A percentile compares a stretch with the other conserved stretches of the same genome.
Evolutionary conservation across 176 grass and related monocot genomes (phyloP).

Genomic region (Aegilops bicornis): DNA sequence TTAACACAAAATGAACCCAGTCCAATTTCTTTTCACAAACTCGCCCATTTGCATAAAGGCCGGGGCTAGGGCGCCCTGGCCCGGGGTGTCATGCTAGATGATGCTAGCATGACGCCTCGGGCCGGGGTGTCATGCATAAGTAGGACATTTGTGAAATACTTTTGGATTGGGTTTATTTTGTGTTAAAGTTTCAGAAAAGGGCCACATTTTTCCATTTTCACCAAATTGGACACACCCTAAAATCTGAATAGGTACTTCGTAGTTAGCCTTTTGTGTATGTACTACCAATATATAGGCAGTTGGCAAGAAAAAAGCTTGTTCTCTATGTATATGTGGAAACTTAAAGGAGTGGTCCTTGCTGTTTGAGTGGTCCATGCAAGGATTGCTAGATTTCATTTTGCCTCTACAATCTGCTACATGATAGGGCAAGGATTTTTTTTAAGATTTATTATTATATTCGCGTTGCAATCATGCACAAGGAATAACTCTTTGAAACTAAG

Average conservation of each 20-base stretch:
- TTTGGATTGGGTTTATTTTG: too few species aligned
- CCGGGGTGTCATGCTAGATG: too few species aligned
- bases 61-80: too few species aligned
- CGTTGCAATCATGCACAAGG: conserved; percentile 8
- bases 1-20: too few species aligned
- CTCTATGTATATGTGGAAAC: neutral
- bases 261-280: neutral
- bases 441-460: neutral
- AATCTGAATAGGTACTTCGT: neutral
- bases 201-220: too few species aligned
- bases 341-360: neutral
- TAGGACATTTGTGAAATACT: too few species aligned
- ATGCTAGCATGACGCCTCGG: too few species aligned
- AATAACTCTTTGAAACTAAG: neutral
- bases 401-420: neutral
- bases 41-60: too few species aligned
- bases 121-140: too few species aligned
- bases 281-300: neutral
- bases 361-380: neutral
- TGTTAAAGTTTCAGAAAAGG: too few species aligned
- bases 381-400: conserved; percentile 14
- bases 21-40: too few species aligned
- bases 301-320: neutral
- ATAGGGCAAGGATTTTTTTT: conserved; percentile 16
- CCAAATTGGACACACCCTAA: neutral